A percentile compares a stretch with the other conserved stretches of the same genome.
These are phyloP conservation scores for Cicer chorassanicum DNA, from an alignment of 306 rosid species.

Conservation along the genomic window DNA sequence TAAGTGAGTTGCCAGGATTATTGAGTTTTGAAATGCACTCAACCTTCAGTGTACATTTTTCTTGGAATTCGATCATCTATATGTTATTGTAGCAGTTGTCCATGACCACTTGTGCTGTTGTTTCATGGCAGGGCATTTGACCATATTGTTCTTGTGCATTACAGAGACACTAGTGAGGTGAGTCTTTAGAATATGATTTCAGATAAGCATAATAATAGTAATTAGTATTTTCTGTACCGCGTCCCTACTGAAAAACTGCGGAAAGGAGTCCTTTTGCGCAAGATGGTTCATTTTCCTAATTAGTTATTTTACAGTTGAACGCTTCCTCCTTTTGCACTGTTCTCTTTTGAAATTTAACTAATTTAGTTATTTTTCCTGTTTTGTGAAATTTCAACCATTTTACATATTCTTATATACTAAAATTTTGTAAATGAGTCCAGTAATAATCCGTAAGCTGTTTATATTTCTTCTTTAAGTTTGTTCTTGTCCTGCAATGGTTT, in stretches of 20 bases:
- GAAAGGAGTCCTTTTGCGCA: slow-evolving; percentile 20
- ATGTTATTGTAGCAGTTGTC: slow-evolving; percentile 24
- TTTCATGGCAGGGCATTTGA: slow-evolving; percentile 71
- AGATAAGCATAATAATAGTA: slow-evolving; percentile 27
- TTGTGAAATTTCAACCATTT: slow-evolving; percentile 32
- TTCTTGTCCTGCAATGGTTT: slow-evolving; percentile 11
- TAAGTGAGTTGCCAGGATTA: slow-evolving; percentile 27
- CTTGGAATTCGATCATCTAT: slow-evolving; percentile 2
- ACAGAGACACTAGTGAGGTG: slow-evolving; percentile 82
- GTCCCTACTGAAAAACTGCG: slow-evolving; percentile 15
- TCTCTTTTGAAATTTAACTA: slow-evolving; percentile 8
- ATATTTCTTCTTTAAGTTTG: slow-evolving; percentile 17
- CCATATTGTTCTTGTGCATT: slow-evolving; percentile 91
- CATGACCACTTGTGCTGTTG: slow-evolving; percentile 39
- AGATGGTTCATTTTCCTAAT: slow-evolving; percentile 28
- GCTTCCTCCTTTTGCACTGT: slow-evolving; percentile 3
- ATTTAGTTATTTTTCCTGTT: slow-evolving; percentile 18
- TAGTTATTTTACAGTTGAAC: slow-evolving; percentile 18
- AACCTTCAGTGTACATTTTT: slow-evolving; percentile 8
- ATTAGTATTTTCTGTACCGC: not conserved
- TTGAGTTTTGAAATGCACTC: slow-evolving; percentile 20
- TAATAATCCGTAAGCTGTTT: slow-evolving; percentile 16
- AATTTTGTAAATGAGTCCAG: slow-evolving; percentile 8
- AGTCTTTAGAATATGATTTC: slow-evolving; percentile 45
- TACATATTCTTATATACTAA: not conserved